Evolutionary conservation across 1,284 basidiomycete genomes (phyloP).

Genomic region (Cystobasidium sp.): DNA sequence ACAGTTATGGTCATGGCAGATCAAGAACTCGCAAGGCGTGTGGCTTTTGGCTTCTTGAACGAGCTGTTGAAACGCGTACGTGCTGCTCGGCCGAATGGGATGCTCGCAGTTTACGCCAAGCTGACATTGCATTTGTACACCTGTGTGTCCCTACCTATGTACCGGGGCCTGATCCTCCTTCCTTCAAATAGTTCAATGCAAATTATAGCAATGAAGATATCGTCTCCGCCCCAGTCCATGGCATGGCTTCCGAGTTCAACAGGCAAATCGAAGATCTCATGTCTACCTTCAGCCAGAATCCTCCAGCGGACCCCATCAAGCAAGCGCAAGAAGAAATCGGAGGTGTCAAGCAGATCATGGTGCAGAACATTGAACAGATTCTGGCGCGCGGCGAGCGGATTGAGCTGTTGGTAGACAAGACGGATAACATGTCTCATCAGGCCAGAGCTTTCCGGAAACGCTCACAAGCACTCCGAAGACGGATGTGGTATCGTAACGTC

Average conservation of each 20-base stretch:
- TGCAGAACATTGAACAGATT: conserved; percentile 66
- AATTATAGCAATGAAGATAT: conserved; percentile 58
- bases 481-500: conserved; percentile 97
- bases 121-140: background rate
- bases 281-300: conserved; percentile 82
- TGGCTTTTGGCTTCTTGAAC: conserved; percentile 90
- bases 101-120: background rate
- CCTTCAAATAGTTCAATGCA: conserved; percentile 63
- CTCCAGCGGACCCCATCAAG: conserved; percentile 87
- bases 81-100: background rate
- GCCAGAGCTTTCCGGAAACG: conserved; percentile 94
- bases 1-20: conserved; percentile 88
- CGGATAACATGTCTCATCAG: conserved; percentile 91
- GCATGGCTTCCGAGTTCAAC: conserved; percentile 67
- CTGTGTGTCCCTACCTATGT: too few species aligned
- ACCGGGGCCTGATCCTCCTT: too few species aligned
- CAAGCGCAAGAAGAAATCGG: conserved; percentile 89
- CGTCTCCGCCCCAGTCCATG: conserved; percentile 58
- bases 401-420: conserved; percentile 95
- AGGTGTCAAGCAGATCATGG: conserved; percentile 72
- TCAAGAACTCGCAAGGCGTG: conserved; percentile 82
- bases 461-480: conserved; percentile 78
- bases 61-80: conserved; percentile 76
- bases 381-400: conserved; percentile 91
- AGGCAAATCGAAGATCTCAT: conserved; percentile 72